Evolutionary conservation across 2,329 filamentous ascomycete genomes (phyloP).

Genomic region (Alternaria postmessia): DNA sequence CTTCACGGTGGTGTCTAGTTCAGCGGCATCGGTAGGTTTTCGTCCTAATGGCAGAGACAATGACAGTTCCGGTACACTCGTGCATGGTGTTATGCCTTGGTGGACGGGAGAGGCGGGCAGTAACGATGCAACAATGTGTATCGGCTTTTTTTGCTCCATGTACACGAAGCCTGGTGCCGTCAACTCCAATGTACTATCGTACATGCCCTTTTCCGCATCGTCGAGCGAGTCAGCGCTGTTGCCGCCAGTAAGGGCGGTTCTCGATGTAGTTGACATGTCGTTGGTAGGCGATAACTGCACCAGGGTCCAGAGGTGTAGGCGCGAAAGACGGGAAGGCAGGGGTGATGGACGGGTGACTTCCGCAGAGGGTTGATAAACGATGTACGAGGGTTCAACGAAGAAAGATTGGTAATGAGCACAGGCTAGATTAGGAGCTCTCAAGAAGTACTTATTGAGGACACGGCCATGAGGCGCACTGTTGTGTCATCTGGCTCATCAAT

Average conservation of each 20-base stretch:
- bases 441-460: slow-evolving; percentile 26
- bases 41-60: slow-evolving; percentile 30
- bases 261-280: slow-evolving; percentile 35
- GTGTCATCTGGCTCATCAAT: slow-evolving; percentile 13
- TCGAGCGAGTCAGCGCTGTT: slow-evolving; percentile 37
- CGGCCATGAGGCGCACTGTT: not conserved
- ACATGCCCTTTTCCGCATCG: slow-evolving; percentile 47
- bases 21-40: slow-evolving; percentile 28
- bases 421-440: slow-evolving; percentile 10
- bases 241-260: slow-evolving; percentile 21
- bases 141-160: slow-evolving; percentile 24
- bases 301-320: not conserved
- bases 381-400: slow-evolving; percentile 6
- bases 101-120: slow-evolving; percentile 41
- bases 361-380: not conserved
- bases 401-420: slow-evolving; percentile 21
- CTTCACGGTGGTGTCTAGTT: slow-evolving; percentile 25
- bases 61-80: slow-evolving; percentile 44
- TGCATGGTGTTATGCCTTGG: slow-evolving; percentile 45
- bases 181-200: slow-evolving; percentile 33
- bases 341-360: not conserved
- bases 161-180: slow-evolving; percentile 41
- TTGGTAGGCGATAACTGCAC: slow-evolving; percentile 3
- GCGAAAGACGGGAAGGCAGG: not conserved
- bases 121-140: slow-evolving; percentile 19